A percentile compares a stretch with the other conserved stretches of the same genome.
phyloP scores from a whole-genome alignment of 345 rosid genomes.

The Noccaea caerulescens region DNA sequence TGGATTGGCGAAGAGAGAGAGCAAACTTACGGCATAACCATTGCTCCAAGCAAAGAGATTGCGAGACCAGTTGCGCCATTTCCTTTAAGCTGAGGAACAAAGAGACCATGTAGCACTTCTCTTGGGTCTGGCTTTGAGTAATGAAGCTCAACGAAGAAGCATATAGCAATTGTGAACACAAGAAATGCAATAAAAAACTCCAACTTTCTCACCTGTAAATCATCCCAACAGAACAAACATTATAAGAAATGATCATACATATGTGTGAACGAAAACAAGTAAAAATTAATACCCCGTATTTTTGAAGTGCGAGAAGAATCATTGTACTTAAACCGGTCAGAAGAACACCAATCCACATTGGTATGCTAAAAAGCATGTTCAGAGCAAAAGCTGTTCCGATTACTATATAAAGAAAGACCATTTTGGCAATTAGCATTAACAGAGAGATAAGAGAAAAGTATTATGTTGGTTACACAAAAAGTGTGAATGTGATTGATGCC shows the following conservation, averaged over 20 bases:
- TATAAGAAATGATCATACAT: constrained; percentile 5
- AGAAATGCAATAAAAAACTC: constrained; percentile 83
- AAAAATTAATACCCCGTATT: constrained; percentile 64
- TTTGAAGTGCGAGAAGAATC: constrained; percentile 83
- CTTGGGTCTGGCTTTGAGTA: constrained; percentile 75
- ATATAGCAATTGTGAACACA: constrained; percentile 83
- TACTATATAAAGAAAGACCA: constrained; percentile 48
- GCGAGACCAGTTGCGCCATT: constrained; percentile 95
- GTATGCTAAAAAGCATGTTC: constrained; percentile 90
- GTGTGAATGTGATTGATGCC: constrained; percentile 49
- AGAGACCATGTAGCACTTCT: constrained; percentile 84
- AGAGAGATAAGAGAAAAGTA: constrained; percentile 1
- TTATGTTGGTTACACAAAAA: not conserved
- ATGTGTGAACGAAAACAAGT: not conserved
- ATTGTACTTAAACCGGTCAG: constrained; percentile 89
- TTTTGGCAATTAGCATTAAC: not conserved
- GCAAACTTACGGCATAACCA: constrained; percentile 95
- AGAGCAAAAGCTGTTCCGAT: constrained; percentile 96
- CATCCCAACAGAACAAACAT: not conserved
- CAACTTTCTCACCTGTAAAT: constrained; percentile 79
- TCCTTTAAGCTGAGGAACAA: constrained; percentile 92
- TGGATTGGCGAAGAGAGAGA: constrained; percentile 11
- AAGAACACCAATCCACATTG: constrained; percentile 93
- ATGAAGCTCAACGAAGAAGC: constrained; percentile 79
- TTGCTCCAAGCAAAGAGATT: constrained; percentile 95